Evolutionary conservation across 2,329 filamentous ascomycete species (phyloP).

Genomic region (Clonostachys byssicola): DNA sequence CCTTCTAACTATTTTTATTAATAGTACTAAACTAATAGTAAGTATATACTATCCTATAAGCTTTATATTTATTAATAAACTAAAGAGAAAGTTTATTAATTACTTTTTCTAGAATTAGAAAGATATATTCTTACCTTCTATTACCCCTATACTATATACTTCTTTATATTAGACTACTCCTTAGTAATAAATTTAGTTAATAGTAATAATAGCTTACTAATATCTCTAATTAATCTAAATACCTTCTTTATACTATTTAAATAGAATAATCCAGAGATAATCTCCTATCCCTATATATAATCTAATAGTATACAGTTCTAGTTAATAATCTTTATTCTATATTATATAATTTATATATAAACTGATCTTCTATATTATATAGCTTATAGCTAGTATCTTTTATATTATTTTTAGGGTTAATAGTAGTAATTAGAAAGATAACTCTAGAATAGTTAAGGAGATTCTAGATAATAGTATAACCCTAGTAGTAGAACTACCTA

Average conservation of each 20-base stretch:
- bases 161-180: constrained; percentile 38
- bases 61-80: constrained; percentile 29
- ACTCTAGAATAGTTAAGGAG: too few relatives aligned
- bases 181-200: constrained; percentile 55
- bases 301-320: constrained; percentile 43
- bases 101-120: neutral
- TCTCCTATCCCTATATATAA: constrained; percentile 46
- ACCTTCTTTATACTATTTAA: constrained; percentile 55
- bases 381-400: too few relatives aligned
- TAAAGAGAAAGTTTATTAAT: neutral
- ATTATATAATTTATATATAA: too few relatives aligned
- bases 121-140: too few relatives aligned
- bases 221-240: constrained; percentile 39
- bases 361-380: too few relatives aligned
- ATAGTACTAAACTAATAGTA: constrained; percentile 29
- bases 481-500: too few relatives aligned
- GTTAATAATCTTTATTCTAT: constrained; percentile 53
- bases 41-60: constrained; percentile 28
- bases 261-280: constrained; percentile 46
- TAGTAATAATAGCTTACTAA: constrained; percentile 54
- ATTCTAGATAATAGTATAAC: too few relatives aligned
- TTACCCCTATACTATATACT: constrained; percentile 29
- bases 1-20: constrained; percentile 14
- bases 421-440: too few relatives aligned
- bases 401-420: too few relatives aligned